Evolutionary conservation across 2,329 filamentous ascomycete genomes (phyloP), one percentile per base, ranked within the genome.

Genomic region (Colletotrichum simmondsii): DNA sequence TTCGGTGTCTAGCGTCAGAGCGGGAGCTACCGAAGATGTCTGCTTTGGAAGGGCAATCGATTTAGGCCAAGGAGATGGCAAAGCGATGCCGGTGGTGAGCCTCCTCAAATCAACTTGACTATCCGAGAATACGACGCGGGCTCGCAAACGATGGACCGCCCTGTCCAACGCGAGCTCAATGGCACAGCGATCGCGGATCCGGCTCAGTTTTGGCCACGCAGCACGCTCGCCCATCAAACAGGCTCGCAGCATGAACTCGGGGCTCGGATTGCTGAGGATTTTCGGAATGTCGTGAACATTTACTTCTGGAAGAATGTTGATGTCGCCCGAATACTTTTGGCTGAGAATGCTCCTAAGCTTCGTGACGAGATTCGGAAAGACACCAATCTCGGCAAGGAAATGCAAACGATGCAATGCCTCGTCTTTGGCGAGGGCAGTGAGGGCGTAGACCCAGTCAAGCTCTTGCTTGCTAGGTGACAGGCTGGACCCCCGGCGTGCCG

Each of bases 261-360:
- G 85, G 0, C 93, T 95, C 1, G 96, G 96, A 71, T 98, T 98
- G 75, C 89, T 92, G 57, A 98, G 86, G 30, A 98, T 91, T 10
- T 90, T 89, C 1, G 93, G 92, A 26, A 97, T 89, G 74, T 97
- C 92, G 8, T 91, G 87, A 65, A 93, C 91, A 5, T 89, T 89
- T 71, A 97, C 92, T 66, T 95, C 91, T 0, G 95, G 95, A 37
- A 97, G 87, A 66, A 98, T 98, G 57, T 95, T 98, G 79, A 98
- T 98, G 81, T 98, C 95, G 7, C 96, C 96, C 2, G 94, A 95
- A 79, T 98, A 98, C 75, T 93, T 94, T 78, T 98, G 96, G 75
- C 92, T 95, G 62, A 98, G 87, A 19, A 98, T 91, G 2, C 94
- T 95, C 54, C 91, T 89, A 26, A 92, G 87, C 80, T 98, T 97